phyloP scores from a whole-genome alignment of 495 filamentous ascomycete species.

The Aspergillus cavernicola region DNA sequence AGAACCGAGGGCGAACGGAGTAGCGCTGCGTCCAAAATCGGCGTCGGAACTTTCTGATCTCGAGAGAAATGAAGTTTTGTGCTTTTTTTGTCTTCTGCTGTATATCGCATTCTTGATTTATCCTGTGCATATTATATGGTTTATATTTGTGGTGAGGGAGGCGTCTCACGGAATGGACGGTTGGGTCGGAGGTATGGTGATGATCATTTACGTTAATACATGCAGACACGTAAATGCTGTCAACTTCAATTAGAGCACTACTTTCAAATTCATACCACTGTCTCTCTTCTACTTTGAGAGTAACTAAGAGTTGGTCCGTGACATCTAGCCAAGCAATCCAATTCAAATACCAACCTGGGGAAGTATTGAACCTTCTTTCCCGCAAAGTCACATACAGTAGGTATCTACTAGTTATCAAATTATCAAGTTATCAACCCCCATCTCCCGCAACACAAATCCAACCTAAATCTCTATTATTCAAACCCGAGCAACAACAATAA shows the following conservation, averaged over 20 bases:
- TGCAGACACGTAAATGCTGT: not conserved
- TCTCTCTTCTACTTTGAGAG: too few species aligned
- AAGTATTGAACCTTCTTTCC: too few species aligned
- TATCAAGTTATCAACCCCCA: too few species aligned
- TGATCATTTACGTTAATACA: constrained; percentile 17
- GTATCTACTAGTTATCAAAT: too few species aligned
- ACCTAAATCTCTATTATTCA: too few species aligned
- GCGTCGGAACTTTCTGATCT: constrained; percentile 30
- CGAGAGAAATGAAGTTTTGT: not conserved
- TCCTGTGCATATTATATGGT: constrained; percentile 9
- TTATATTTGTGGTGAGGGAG: constrained; percentile 11
- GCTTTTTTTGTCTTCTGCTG: constrained; percentile 6
- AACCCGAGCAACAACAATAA: constrained; percentile 42
- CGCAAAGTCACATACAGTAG: too few species aligned
- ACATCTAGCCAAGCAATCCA: not conserved
- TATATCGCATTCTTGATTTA: constrained; percentile 7
- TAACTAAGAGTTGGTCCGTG: too few species aligned
- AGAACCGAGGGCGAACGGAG: constrained; percentile 31
- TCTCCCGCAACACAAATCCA: too few species aligned
- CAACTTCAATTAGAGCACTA: not conserved
- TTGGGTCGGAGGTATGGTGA: constrained; percentile 16
- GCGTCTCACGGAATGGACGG: constrained; percentile 18
- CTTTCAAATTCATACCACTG: not conserved
- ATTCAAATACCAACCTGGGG: not conserved
- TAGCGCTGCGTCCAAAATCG: constrained; percentile 37